Percentiles rank a stretch among this genome's conserved stretches.
These are phyloP conservation scores for Solanum dulcamara DNA, from an alignment of 257 asterid genomes.

Conservation along the genomic window DNA sequence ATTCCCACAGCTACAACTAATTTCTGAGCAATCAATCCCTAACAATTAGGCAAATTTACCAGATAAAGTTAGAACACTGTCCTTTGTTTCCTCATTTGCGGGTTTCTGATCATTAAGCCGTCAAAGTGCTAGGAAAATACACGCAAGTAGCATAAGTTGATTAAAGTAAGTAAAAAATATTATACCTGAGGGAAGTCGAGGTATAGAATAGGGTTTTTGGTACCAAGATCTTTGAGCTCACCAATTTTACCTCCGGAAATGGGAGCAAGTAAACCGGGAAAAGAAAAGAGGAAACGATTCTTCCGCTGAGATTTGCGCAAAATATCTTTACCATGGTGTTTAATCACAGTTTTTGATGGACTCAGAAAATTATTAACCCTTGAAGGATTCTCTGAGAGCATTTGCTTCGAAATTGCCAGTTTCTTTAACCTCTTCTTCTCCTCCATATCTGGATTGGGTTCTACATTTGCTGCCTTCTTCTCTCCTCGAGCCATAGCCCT, in stretches of 20 bases:
- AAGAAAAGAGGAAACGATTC: slow-evolving; percentile 65
- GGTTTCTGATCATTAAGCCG: neutral
- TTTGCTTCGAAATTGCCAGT: slow-evolving; percentile 35
- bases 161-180: neutral
- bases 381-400: slow-evolving; percentile 32
- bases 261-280: slow-evolving; percentile 75
- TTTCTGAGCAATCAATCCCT: neutral
- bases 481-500: slow-evolving; percentile 2
- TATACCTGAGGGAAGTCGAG: slow-evolving; percentile 82
- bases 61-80: neutral
- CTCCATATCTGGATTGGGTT: slow-evolving; percentile 26
- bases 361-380: slow-evolving; percentile 22
- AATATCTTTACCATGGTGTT: slow-evolving; percentile 78
- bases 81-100: neutral
- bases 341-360: slow-evolving; percentile 59
- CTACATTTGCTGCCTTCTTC: slow-evolving; percentile 26
- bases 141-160: neutral
- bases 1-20: neutral
- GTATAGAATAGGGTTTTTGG: slow-evolving; percentile 81
- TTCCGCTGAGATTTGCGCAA: slow-evolving; percentile 70
- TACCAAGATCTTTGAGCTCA: slow-evolving; percentile 43
- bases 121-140: neutral
- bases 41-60: neutral
- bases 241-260: slow-evolving; percentile 51
- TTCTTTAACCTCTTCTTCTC: slow-evolving; percentile 53